Evolutionary conservation across 176 grass and related monocot species (phyloP).

Genomic region (Aegilops sharonensis): DNA sequence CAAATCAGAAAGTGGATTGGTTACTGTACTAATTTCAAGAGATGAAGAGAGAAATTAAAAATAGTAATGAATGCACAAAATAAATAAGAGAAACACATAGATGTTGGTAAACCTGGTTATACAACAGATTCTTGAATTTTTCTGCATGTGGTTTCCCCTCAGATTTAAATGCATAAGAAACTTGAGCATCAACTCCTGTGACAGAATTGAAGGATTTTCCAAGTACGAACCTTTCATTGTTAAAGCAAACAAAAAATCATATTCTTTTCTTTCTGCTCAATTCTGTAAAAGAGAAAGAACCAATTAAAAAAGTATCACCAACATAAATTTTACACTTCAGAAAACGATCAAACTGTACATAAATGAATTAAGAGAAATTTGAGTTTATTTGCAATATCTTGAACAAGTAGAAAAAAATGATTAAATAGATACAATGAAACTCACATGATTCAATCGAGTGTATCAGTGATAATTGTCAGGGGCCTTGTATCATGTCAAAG

Average conservation of each 20-base stretch:
- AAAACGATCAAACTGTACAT: too few species aligned
- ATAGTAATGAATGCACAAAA: neutral
- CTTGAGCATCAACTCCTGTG: too few species aligned
- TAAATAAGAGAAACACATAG: neutral
- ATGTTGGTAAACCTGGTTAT: constrained; percentile 64
- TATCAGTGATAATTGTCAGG: too few species aligned
- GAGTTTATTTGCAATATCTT: too few species aligned
- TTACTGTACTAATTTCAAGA: neutral
- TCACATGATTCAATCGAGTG: too few species aligned
- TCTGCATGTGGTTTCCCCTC: constrained; percentile 76
- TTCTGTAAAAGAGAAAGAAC: neutral
- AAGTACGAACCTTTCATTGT: too few species aligned
- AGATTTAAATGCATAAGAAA: too few species aligned
- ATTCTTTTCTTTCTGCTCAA: neutral
- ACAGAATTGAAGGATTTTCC: too few species aligned
- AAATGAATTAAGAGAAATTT: too few species aligned
- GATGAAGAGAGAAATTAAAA: neutral
- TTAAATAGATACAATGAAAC: too few species aligned
- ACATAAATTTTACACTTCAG: neutral
- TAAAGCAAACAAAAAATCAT: neutral
- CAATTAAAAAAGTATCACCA: neutral
- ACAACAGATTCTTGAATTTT: constrained; percentile 82
- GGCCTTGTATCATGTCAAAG: too few species aligned
- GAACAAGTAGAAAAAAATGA: too few species aligned
- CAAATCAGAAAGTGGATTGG: constrained; percentile 18